These are phyloP conservation scores for Hypoxylon cercidicola DNA, from an alignment of 495 filamentous ascomycete genomes.

Conservation along the genomic window DNA sequence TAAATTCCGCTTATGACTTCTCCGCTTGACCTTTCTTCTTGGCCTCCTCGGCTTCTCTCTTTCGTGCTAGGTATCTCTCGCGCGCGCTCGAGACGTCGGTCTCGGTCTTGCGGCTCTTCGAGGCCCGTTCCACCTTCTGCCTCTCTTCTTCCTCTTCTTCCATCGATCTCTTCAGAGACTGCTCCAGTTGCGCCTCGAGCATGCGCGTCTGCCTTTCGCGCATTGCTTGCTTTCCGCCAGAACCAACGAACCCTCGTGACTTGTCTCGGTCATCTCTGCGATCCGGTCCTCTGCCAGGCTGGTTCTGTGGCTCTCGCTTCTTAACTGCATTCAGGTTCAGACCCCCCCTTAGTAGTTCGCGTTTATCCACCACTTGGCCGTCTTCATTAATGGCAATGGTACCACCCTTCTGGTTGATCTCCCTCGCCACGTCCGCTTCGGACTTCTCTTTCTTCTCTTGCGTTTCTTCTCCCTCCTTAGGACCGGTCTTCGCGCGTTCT, in stretches of 20 bases:
- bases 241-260: constrained; percentile 59
- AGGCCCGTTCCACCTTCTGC: constrained; percentile 73
- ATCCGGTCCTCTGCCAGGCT: constrained; percentile 48
- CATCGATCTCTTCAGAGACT: constrained; percentile 73
- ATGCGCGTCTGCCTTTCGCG: constrained; percentile 86
- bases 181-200: constrained; percentile 84
- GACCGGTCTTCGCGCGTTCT: constrained; percentile 67
- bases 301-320: constrained; percentile 50
- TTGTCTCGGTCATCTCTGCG: constrained; percentile 48
- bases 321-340: constrained; percentile 79
- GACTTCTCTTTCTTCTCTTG: constrained; percentile 66
- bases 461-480: constrained; percentile 46
- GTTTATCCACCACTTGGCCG: constrained; percentile 92
- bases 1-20: constrained; percentile 35
- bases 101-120: constrained; percentile 77
- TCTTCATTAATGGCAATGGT: constrained; percentile 87
- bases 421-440: constrained; percentile 75
- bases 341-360: constrained; percentile 87
- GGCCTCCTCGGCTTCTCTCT: constrained; percentile 78
- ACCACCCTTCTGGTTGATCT: constrained; percentile 76
- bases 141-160: constrained; percentile 80
- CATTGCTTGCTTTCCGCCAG: constrained; percentile 67
- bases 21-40: constrained; percentile 60
- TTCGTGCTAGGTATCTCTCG: constrained; percentile 88
- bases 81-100: constrained; percentile 85